Conservation (phyloP, 257 asterid species). For the Ligustrum vulgare region DNA sequence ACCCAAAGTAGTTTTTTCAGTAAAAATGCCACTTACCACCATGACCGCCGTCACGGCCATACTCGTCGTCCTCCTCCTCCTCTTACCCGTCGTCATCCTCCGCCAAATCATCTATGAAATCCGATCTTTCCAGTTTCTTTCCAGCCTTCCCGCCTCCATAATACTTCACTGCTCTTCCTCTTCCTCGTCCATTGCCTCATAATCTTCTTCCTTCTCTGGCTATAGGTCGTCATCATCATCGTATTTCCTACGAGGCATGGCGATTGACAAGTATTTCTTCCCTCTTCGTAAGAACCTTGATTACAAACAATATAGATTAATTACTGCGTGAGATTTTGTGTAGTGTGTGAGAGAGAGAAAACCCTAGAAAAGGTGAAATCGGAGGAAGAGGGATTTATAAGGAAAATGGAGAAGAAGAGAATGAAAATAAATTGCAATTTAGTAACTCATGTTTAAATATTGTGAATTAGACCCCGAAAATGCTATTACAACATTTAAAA, state of each 20-base stretch:
- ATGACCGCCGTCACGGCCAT: conserved; percentile 37
- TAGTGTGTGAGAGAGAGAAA: conserved; percentile 24
- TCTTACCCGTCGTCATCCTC: conserved; percentile 87
- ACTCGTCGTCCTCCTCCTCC: conserved; percentile 50
- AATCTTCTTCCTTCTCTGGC: conserved; percentile 67
- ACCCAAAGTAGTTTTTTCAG: too few relatives aligned
- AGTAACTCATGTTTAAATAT: too few relatives aligned
- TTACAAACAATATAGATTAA: neutral
- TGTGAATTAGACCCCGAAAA: too few relatives aligned
- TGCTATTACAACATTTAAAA: too few relatives aligned
- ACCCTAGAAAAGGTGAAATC: conserved; percentile 22
- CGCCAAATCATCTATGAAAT: conserved; percentile 69
- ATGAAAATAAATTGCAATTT: too few relatives aligned
- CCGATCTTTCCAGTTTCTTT: conserved; percentile 64
- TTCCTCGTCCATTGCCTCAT: conserved; percentile 49
- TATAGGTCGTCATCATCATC: conserved; percentile 59
- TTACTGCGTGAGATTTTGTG: neutral
- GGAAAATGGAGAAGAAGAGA: too few relatives aligned
- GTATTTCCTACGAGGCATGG: conserved; percentile 60
- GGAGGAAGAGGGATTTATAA: neutral
- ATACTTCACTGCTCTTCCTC: conserved; percentile 68
- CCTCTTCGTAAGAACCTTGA: neutral
- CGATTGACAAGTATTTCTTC: too few relatives aligned
- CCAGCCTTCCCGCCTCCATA: conserved; percentile 62
- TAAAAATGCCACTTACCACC: conserved; percentile 45